Conservation (phyloP, 2,329 filamentous ascomycete species). For the Fusarium sp. region DNA sequence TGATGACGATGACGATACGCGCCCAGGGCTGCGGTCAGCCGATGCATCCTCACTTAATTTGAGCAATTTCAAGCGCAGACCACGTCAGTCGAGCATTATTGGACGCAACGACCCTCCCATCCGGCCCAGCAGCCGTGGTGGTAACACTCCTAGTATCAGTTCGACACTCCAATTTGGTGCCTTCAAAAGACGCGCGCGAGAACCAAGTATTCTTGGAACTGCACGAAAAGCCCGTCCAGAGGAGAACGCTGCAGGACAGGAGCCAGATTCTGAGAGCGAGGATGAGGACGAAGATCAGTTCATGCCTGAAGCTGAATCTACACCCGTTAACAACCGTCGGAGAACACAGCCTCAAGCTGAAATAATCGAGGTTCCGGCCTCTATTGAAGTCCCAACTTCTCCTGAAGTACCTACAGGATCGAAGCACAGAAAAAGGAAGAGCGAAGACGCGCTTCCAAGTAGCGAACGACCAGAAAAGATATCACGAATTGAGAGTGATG, state of each 20-base stretch:
- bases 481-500: conserved; percentile 49
- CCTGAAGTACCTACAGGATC: conserved; percentile 47
- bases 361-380: conserved; percentile 14
- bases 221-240: conserved; percentile 59
- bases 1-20: conserved; percentile 54
- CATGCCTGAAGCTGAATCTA: conserved; percentile 77
- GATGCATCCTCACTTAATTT: conserved; percentile 63
- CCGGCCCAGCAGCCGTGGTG: conserved; percentile 65
- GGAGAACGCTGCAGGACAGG: conserved; percentile 50
- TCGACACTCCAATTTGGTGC: conserved; percentile 68
- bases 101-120: conserved; percentile 66
- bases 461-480: conserved; percentile 56
- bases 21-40: conserved; percentile 54
- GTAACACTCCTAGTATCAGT: conserved; percentile 63
- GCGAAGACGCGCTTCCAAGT: conserved; percentile 59
- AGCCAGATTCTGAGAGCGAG: conserved; percentile 58
- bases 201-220: conserved; percentile 72
- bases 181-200: conserved; percentile 69
- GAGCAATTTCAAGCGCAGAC: conserved; percentile 61
- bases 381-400: conserved; percentile 41
- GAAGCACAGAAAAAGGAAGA: conserved; percentile 69
- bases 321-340: conserved; percentile 67
- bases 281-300: conserved; percentile 60
- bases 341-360: conserved; percentile 52
- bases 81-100: conserved; percentile 65